Evolutionary conservation across 192 early-diverging fungal species (phyloP).

Genomic region (Gonapodya sp.): DNA sequence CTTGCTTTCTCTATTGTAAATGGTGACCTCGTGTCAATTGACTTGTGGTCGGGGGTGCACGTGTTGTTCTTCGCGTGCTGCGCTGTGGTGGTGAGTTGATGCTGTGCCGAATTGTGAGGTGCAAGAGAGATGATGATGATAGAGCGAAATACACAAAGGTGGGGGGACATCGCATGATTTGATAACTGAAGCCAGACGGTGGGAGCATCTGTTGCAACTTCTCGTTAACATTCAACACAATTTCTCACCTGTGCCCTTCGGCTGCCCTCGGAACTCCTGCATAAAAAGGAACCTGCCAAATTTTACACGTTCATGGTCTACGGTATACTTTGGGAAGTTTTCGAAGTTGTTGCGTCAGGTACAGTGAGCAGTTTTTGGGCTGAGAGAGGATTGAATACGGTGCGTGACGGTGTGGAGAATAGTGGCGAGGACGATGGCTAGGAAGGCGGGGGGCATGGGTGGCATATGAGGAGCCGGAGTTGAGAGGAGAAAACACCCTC

Average conservation of each 20-base stretch:
- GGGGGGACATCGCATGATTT: no score
- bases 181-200: no score
- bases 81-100: not conserved
- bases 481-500: no score
- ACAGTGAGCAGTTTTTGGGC: not conserved
- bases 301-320: not conserved
- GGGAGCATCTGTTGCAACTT: no score
- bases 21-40: not conserved
- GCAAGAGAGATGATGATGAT: not conserved
- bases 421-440: no score
- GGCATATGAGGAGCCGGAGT: no score
- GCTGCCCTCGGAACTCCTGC: no score
- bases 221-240: no score
- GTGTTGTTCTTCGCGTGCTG: not conserved
- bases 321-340: not conserved
- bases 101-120: not conserved
- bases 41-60: constrained; percentile 3
- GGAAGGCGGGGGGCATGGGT: no score
- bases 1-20: not conserved
- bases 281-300: not conserved
- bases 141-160: not conserved
- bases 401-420: not conserved
- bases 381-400: not conserved
- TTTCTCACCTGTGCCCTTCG: no score
- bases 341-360: not conserved